Evolutionary conservation across 1,139 yeast genomes (phyloP).

Genomic region (Kurtzmaniella quercitrusa): DNA sequence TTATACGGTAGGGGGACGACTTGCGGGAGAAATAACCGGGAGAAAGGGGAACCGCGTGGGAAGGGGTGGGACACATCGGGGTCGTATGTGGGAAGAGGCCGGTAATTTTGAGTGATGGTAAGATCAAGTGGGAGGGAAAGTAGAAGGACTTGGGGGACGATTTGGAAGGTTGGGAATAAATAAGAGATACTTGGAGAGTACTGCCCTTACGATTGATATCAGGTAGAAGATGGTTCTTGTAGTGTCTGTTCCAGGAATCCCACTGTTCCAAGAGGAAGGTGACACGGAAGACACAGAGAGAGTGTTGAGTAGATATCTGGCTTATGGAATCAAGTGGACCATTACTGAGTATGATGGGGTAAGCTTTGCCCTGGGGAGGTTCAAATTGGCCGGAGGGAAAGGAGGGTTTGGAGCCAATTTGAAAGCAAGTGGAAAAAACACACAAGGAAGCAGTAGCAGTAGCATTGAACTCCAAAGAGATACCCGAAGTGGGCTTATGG

Average conservation of each 20-base stretch:
- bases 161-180: no score
- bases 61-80: not conserved
- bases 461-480: constrained; percentile 5
- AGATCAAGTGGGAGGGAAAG: no score
- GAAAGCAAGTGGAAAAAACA: constrained; percentile 33
- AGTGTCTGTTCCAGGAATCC: not conserved
- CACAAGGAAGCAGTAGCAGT: constrained; percentile 25
- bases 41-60: not conserved
- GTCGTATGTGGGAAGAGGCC: not conserved
- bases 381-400: constrained; percentile 34
- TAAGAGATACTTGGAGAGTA: no score
- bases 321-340: not conserved
- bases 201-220: no score
- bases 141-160: no score
- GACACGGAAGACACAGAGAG: not conserved
- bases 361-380: not conserved
- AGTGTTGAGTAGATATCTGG: not conserved
- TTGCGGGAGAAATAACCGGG: not conserved
- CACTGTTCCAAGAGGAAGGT: not conserved
- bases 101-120: no score
- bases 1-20: constrained; percentile 1
- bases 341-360: not conserved
- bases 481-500: constrained; percentile 19
- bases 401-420: constrained; percentile 48
- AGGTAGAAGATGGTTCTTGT: no score